Evolutionary conservation across 768 basidiomycete genomes (phyloP).

Genomic region (Podaxis mareebaensis): DNA sequence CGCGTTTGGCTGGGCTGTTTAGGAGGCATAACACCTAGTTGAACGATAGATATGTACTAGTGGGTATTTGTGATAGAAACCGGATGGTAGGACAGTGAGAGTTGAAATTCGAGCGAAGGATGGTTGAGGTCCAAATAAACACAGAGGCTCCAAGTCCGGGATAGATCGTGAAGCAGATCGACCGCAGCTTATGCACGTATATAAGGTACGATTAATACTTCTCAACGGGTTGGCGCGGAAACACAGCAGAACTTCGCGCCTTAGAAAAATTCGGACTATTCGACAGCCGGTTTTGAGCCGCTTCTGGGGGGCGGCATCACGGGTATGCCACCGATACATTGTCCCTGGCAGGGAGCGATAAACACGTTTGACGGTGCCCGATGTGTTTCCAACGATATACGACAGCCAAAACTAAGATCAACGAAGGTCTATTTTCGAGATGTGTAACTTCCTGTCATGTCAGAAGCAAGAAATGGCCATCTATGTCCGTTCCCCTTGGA

Average conservation of each 20-base stretch:
- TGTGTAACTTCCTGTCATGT: constrained; percentile 51
- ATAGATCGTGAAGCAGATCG: constrained; percentile 1
- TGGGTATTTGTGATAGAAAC: constrained; percentile 20
- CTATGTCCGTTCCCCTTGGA: constrained; percentile 6
- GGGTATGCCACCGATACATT: constrained; percentile 10
- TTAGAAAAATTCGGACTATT: neutral
- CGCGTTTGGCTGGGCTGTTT: constrained; percentile 41
- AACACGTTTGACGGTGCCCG: constrained; percentile 45
- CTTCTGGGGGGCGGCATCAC: neutral
- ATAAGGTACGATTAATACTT: neutral
- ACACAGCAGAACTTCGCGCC: neutral
- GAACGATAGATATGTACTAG: constrained; percentile 21
- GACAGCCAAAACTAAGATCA: constrained; percentile 22
- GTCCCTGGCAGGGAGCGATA: neutral
- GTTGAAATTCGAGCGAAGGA: constrained; percentile 8
- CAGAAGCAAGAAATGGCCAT: constrained; percentile 29
- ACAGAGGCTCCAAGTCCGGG: constrained; percentile 11
- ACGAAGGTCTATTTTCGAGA: constrained; percentile 35
- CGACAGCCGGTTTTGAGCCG: neutral
- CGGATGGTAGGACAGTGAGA: constrained; percentile 18
- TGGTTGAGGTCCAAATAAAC: constrained; percentile 4
- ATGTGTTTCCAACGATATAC: constrained; percentile 27
- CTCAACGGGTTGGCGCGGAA: neutral
- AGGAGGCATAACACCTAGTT: constrained; percentile 42
- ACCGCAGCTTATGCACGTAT: neutral